Conservation (phyloP, 108 stramenopile genomes). For the Fragilaria radians region DNA sequence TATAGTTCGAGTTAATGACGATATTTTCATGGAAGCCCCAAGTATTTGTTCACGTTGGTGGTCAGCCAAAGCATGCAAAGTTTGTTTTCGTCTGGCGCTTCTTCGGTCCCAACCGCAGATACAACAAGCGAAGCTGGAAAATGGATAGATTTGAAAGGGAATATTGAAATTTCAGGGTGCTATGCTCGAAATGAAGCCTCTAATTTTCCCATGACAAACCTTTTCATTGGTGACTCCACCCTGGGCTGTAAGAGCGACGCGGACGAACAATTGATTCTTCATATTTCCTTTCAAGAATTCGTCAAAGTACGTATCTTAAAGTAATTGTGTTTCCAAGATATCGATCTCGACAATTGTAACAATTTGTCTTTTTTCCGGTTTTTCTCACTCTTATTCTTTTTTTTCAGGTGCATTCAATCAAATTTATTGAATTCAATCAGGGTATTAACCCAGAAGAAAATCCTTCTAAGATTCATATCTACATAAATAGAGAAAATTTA, state of each 20-base stretch:
- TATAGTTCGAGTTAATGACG: no score
- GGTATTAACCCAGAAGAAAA: slow-evolving; percentile 61
- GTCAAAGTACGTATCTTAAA: slow-evolving; percentile 39
- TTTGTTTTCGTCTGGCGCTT: no score
- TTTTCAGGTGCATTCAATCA: slow-evolving; percentile 60
- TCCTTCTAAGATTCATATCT: slow-evolving; percentile 62
- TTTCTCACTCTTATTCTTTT: slow-evolving; percentile 3
- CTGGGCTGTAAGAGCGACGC: slow-evolving; percentile 83
- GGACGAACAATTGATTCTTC: slow-evolving; percentile 83
- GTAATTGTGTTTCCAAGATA: not conserved
- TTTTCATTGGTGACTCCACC: slow-evolving; percentile 81
- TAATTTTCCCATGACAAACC: slow-evolving; percentile 68
- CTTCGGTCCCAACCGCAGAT: no score
- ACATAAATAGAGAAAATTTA: slow-evolving; percentile 71
- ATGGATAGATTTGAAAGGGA: slow-evolving; percentile 43
- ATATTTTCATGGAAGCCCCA: no score
- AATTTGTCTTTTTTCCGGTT: slow-evolving; percentile 1
- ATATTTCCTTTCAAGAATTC: slow-evolving; percentile 79
- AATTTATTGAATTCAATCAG: slow-evolving; percentile 72
- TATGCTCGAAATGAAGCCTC: slow-evolving; percentile 69
- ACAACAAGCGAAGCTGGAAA: slow-evolving; percentile 58
- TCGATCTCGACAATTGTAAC: not conserved
- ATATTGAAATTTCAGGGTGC: slow-evolving; percentile 53
- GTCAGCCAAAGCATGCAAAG: no score
- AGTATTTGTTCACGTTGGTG: no score